Evolutionary conservation across 1,284 basidiomycete genomes (phyloP).

Genomic region (Malassezia arunalokei): DNA sequence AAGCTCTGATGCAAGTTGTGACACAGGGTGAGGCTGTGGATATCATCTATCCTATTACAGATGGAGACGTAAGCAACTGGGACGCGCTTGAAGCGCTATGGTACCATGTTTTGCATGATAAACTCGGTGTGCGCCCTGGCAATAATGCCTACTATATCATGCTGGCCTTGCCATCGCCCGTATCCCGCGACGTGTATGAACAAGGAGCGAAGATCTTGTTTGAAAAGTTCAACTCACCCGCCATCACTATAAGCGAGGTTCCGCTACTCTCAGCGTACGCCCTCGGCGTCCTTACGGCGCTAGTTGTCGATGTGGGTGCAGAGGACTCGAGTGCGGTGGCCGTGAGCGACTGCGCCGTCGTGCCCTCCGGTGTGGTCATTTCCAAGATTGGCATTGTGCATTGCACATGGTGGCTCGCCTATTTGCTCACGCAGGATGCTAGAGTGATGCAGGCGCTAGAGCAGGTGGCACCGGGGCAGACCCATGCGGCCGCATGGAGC

Average conservation of each 20-base stretch:
- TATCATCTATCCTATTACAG: constrained; percentile 71
- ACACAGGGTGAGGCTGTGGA: constrained; percentile 53
- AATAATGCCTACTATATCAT: constrained; percentile 78
- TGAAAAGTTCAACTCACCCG: constrained; percentile 85
- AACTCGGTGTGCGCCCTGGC: constrained; percentile 63
- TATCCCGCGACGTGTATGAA: constrained; percentile 64
- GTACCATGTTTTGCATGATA: constrained; percentile 68
- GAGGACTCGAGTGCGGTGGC: constrained; percentile 65
- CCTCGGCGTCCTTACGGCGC: constrained; percentile 62
- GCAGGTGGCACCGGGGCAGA: constrained; percentile 13
- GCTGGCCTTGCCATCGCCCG: constrained; percentile 59
- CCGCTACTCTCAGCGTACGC: constrained; percentile 74
- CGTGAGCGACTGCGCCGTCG: constrained; percentile 61
- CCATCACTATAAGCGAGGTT: constrained; percentile 68
- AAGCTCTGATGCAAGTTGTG: not conserved
- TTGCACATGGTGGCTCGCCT: constrained; percentile 37
- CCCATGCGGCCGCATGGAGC: constrained; percentile 3
- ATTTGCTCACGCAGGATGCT: constrained; percentile 32
- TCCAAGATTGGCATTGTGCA: constrained; percentile 30
- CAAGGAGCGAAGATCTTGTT: constrained; percentile 76
- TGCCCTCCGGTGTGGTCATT: constrained; percentile 24
- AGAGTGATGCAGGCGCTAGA: constrained; percentile 28
- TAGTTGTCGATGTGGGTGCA: constrained; percentile 73
- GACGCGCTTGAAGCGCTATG: constrained; percentile 81
- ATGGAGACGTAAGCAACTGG: constrained; percentile 67